phyloP scores from a whole-genome alignment of 768 basidiomycete species.

The Tricholoma matsutake region DNA sequence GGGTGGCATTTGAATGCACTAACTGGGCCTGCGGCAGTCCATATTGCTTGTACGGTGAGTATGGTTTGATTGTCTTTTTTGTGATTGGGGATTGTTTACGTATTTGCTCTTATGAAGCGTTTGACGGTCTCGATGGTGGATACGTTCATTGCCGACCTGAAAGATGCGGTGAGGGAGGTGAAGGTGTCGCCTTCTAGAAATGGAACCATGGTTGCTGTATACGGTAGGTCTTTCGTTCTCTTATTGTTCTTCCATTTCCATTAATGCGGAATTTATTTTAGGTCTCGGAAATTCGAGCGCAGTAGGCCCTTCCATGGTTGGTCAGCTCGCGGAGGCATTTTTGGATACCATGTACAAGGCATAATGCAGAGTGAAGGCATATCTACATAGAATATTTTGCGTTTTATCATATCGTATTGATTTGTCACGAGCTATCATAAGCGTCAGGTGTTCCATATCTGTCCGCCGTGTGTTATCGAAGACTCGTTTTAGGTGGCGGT shows the following conservation, averaged over 20 bases:
- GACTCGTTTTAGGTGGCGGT: too few species aligned
- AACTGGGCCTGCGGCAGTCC: conserved; percentile 74
- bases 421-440: too few species aligned
- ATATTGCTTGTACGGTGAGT: conserved; percentile 91
- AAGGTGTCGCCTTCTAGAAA: conserved; percentile 61
- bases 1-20: conserved; percentile 95
- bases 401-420: background rate
- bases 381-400: background rate
- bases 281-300: conserved; percentile 82
- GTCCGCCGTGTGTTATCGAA: too few species aligned
- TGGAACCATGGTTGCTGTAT: conserved; percentile 89
- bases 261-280: conserved; percentile 22
- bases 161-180: conserved; percentile 70
- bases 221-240: conserved; percentile 50
- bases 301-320: conserved; percentile 78
- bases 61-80: background rate
- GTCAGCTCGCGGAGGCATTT: conserved; percentile 73
- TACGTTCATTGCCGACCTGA: conserved; percentile 80
- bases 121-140: conserved; percentile 78
- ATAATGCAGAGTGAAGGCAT: conserved; percentile 24
- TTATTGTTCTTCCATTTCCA: background rate
- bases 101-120: conserved; percentile 41
- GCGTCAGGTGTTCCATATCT: too few species aligned
- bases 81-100: conserved; percentile 8
- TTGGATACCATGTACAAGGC: conserved; percentile 83